Evolutionary conservation across 139 green algal species (phyloP).

Genomic region (Raphidocelis subcapitata): DNA sequence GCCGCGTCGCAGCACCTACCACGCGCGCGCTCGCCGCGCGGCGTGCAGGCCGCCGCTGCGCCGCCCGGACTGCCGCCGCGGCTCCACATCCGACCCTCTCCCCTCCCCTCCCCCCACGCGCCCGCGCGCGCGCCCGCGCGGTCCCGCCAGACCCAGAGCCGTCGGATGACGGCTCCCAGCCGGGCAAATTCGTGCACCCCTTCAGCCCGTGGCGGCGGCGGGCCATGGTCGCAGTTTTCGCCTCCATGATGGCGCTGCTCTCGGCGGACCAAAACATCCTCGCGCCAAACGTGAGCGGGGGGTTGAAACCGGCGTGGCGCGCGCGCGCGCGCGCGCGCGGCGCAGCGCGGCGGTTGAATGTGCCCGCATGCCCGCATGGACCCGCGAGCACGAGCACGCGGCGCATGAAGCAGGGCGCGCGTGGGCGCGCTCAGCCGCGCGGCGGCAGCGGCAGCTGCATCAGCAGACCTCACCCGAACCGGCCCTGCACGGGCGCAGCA

Average conservation of each 20-base stretch:
- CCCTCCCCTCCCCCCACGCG: too few relatives aligned
- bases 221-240: conserved; percentile 74
- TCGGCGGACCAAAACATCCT: conserved; percentile 92
- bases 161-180: too few relatives aligned
- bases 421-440: background rate
- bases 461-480: background rate
- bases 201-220: conserved; percentile 24
- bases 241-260: conserved; percentile 68
- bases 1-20: too few relatives aligned
- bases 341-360: background rate
- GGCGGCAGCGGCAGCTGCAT: background rate
- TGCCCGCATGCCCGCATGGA: background rate
- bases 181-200: conserved; percentile 31
- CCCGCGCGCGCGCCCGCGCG: too few relatives aligned
- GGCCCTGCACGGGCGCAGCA: background rate
- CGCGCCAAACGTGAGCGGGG: conserved; percentile 76
- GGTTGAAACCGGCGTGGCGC: too few relatives aligned
- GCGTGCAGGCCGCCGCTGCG: too few relatives aligned
- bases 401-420: background rate
- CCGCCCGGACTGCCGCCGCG: too few relatives aligned
- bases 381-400: background rate
- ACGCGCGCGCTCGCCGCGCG: too few relatives aligned
- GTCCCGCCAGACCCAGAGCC: too few relatives aligned
- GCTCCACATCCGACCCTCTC: too few relatives aligned
- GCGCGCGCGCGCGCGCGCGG: too few relatives aligned